A percentile compares a stretch with the other conserved stretches of the same genome.
Conservation (phyloP, 2,329 filamentous ascomycete species). For the Exophiala spinifera region DNA sequence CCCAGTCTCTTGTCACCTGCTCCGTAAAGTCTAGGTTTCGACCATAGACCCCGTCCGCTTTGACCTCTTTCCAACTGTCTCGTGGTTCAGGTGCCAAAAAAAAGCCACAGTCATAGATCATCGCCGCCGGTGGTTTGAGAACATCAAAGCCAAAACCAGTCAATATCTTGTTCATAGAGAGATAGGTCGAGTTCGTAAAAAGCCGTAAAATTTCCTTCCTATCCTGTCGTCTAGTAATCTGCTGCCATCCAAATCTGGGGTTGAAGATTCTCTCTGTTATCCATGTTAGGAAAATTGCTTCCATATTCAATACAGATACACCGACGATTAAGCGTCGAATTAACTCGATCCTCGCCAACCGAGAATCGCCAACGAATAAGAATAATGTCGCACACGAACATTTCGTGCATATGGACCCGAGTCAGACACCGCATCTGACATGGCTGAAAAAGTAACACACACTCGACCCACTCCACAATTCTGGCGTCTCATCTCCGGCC, state of each 20-base stretch:
- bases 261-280: neutral
- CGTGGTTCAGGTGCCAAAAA: neutral
- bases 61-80: neutral
- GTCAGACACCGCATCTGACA: neutral
- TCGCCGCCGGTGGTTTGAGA: neutral
- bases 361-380: neutral
- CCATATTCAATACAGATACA: neutral
- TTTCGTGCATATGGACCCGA: neutral
- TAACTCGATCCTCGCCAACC: neutral
- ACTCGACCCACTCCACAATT: constrained; percentile 1
- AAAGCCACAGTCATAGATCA: neutral
- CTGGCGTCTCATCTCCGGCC: constrained; percentile 22
- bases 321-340: neutral
- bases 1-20: neutral
- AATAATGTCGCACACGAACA: neutral
- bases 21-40: too few relatives aligned
- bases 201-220: neutral
- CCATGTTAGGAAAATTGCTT: neutral
- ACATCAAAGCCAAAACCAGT: neutral
- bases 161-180: neutral
- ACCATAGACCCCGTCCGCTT: neutral
- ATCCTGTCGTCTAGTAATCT: neutral
- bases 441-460: constrained; percentile 4
- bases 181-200: neutral
- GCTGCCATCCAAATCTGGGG: neutral